Conservation (phyloP, 768 basidiomycete genomes). For the Megacollybia marginata region DNA sequence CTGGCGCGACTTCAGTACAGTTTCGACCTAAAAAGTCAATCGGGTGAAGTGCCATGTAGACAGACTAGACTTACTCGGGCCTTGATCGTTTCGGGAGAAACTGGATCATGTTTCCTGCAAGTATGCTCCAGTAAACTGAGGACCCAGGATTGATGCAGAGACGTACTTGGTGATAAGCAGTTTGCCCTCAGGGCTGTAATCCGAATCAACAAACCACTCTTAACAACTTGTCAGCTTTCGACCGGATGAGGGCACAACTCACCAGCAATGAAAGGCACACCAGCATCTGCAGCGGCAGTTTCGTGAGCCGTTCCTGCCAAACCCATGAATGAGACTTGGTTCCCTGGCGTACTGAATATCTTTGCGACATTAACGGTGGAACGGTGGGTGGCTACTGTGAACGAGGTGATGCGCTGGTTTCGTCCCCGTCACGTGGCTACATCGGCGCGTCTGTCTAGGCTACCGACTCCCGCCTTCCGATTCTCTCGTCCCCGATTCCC, state of each 20-base stretch:
- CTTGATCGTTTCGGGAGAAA: constrained; percentile 32
- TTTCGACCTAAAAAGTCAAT: constrained; percentile 27
- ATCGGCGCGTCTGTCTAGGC: no score
- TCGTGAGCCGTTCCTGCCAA: constrained; percentile 61
- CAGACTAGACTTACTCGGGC: constrained; percentile 27
- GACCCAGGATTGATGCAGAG: not conserved
- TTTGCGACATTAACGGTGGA: constrained; percentile 46
- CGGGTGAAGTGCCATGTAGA: not conserved
- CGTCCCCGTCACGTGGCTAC: no score
- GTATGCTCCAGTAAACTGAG: not conserved
- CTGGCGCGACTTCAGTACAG: constrained; percentile 31
- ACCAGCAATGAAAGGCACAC: constrained; percentile 59
- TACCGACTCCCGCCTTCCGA: no score
- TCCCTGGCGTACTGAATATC: constrained; percentile 30
- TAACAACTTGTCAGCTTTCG: not conserved
- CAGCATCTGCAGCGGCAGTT: constrained; percentile 41
- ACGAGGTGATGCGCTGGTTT: no score
- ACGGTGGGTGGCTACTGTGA: no score
- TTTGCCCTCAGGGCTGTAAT: constrained; percentile 49
- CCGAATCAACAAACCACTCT: constrained; percentile 67
- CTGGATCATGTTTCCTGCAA: constrained; percentile 41
- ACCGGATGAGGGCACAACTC: constrained; percentile 1
- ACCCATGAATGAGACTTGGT: constrained; percentile 49
- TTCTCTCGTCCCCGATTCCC: no score
- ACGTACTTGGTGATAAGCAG: constrained; percentile 52